Percentiles rank a stretch among this genome's conserved stretches.
phyloP scores from a whole-genome alignment of 768 basidiomycete species.

The Lentinula aciculospora region DNA sequence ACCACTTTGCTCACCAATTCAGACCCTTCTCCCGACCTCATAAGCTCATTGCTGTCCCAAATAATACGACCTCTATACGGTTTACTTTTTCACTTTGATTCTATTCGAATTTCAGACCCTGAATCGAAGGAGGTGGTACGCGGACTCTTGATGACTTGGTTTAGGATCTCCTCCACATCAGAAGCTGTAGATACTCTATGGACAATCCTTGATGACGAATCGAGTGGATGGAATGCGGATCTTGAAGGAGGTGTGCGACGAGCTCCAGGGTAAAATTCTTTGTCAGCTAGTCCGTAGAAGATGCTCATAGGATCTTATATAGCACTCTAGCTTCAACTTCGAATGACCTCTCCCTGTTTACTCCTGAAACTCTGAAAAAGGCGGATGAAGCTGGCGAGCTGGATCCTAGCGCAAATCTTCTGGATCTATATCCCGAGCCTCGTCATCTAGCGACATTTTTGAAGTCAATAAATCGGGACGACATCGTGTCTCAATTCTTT shows the following conservation, averaged over 20 bases:
- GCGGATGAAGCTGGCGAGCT: constrained; percentile 36
- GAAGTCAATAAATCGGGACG: constrained; percentile 57
- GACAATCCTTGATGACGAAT: constrained; percentile 48
- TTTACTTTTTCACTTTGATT: constrained; percentile 49
- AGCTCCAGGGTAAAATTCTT: constrained; percentile 34
- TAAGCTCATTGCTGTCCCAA: constrained; percentile 61
- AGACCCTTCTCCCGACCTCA: constrained; percentile 70
- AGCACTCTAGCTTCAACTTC: constrained; percentile 17
- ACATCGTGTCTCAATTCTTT: constrained; percentile 71
- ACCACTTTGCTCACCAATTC: constrained; percentile 61
- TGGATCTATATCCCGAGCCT: constrained; percentile 76
- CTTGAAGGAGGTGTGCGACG: constrained; percentile 45
- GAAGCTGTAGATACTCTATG: constrained; percentile 56
- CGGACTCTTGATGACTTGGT: constrained; percentile 71
- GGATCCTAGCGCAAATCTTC: constrained; percentile 46
- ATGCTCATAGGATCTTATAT: constrained; percentile 5
- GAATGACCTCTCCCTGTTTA: constrained; percentile 35
- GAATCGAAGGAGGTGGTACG: constrained; percentile 50
- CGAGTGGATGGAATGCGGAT: constrained; percentile 51
- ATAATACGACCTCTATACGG: constrained; percentile 64
- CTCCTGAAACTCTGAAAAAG: constrained; percentile 41
- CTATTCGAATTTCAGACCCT: constrained; percentile 58
- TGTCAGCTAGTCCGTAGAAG: background rate
- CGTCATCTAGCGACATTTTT: constrained; percentile 60
- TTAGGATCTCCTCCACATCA: constrained; percentile 46